Evolutionary conservation across 495 filamentous ascomycete species (phyloP), one percentile per base, ranked within the genome.

Genomic region (Wilcoxina mikolae): DNA sequence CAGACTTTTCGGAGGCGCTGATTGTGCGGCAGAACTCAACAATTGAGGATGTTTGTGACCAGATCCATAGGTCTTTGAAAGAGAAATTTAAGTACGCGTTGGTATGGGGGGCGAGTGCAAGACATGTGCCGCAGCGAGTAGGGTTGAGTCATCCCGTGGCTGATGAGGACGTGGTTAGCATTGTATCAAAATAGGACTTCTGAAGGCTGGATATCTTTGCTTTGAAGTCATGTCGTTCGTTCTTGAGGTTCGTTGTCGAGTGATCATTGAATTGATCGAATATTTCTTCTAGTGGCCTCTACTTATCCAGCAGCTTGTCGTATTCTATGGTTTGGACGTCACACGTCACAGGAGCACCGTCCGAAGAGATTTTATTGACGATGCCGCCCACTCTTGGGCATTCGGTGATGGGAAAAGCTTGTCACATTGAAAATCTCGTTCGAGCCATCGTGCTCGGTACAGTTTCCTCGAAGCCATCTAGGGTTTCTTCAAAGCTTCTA

Each of bases 11-110:
- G 56, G 90, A 99, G 69, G 93, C 93, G 0, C 71, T 99, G 59
- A 99, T 99, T 61, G 91, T 96, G 35, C 78, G 93, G 29, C 78
- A 71, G 59, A 83, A 85, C 57, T 85, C 85, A 44, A 84, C 82
- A 3, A 91, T 99, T 64, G 93, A 95, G 70, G 91, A 99, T 67
- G 93, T 96, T 0, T 99, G 93, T 68, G 89, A 99, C 66, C 81
- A 87, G 61, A 82, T 99, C 51, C 93, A 99, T 71, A 77, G 93
- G 29, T 88, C 83, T 25, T 71, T 99, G 55, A 96, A 95, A 76
- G 93, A 99, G 43, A 94, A 87, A 2, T 99, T 96, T 73, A 99
- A 96, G 72, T 96, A 95, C 72, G 93, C 93, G 1, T 68, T 96
- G 61, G 93, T 99, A 2, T 99, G 93, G 93, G 93, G 93, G 20